phyloP scores from a whole-genome alignment of 1,139 yeast species.

The Wickerhamomyces sp. region DNA sequence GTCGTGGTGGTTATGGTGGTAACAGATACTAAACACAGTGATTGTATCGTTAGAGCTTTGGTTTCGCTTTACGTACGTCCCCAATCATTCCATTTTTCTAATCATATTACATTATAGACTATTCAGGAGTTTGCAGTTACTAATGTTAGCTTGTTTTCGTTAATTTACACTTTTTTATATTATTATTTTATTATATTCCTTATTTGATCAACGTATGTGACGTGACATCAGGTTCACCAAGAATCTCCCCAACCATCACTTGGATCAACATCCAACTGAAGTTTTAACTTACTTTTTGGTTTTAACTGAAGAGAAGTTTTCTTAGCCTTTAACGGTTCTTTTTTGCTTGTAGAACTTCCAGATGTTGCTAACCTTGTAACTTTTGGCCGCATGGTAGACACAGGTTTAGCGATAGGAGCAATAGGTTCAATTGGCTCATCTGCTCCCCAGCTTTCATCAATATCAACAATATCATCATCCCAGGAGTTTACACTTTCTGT shows the following conservation, averaged over 20 bases:
- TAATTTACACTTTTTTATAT: background rate
- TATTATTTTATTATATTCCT: background rate
- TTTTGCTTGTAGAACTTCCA: background rate
- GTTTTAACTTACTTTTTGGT: slow-evolving; percentile 19
- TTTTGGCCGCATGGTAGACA: slow-evolving; percentile 16
- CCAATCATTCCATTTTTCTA: too few species aligned
- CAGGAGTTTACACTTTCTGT: slow-evolving; percentile 9
- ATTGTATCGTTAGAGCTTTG: background rate
- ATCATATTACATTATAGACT: too few species aligned
- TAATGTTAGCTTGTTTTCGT: too few species aligned
- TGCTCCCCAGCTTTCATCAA: slow-evolving; percentile 21
- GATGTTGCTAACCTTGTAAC: slow-evolving; percentile 17
- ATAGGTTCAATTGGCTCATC: slow-evolving; percentile 8
- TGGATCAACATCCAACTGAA: slow-evolving; percentile 35
- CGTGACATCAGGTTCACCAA: slow-evolving; percentile 29
- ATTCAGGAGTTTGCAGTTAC: too few species aligned
- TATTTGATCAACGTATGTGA: background rate
- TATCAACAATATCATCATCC: slow-evolving; percentile 14
- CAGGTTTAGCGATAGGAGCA: slow-evolving; percentile 2
- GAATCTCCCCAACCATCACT: slow-evolving; percentile 58
- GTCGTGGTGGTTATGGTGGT: slow-evolving; percentile 24
- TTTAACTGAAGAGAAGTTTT: slow-evolving; percentile 20
- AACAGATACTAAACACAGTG: slow-evolving; percentile 12
- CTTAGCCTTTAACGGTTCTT: slow-evolving; percentile 9
- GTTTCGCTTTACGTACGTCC: too few species aligned